These are phyloP conservation scores for Hymenoscyphus repandus DNA, from an alignment of 2,329 filamentous ascomycete species.

Conservation along the genomic window DNA sequence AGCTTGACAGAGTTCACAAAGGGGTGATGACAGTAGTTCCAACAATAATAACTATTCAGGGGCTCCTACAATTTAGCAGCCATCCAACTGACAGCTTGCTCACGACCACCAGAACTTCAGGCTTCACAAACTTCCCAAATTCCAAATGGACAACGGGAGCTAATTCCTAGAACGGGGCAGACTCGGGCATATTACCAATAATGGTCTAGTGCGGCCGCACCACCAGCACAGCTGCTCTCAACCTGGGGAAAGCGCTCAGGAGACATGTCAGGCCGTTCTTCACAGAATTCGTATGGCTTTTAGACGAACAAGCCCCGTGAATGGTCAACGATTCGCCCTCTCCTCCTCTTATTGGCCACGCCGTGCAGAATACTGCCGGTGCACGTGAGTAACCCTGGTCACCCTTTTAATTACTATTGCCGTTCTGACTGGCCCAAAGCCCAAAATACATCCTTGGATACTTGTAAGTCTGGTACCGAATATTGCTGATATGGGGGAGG, in stretches of 20 bases:
- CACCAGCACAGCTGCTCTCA: background rate
- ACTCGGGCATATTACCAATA: too few species aligned
- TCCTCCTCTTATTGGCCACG: background rate
- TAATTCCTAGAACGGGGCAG: background rate
- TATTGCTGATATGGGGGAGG: conserved; percentile 4
- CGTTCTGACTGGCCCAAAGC: conserved; percentile 9
- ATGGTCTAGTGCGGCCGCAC: too few species aligned
- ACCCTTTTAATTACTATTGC: conserved; percentile 8
- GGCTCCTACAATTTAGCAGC: too few species aligned
- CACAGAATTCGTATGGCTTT: background rate
- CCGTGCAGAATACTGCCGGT: conserved; percentile 5
- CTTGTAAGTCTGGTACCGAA: conserved; percentile 11
- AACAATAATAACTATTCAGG: too few species aligned
- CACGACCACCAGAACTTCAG: too few species aligned
- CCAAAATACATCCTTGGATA: conserved; percentile 9
- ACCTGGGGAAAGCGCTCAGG: conserved; percentile 7
- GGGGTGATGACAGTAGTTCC: too few species aligned
- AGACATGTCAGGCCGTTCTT: background rate
- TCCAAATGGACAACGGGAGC: too few species aligned
- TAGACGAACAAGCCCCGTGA: background rate
- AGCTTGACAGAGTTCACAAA: too few species aligned
- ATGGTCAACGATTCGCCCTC: background rate
- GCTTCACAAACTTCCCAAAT: too few species aligned
- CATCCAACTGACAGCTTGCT: too few species aligned
- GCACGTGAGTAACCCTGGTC: conserved; percentile 10